Base-by-base conservation (phyloP, 331 rosid genomes). In the Pyrus hybrid region DNA sequence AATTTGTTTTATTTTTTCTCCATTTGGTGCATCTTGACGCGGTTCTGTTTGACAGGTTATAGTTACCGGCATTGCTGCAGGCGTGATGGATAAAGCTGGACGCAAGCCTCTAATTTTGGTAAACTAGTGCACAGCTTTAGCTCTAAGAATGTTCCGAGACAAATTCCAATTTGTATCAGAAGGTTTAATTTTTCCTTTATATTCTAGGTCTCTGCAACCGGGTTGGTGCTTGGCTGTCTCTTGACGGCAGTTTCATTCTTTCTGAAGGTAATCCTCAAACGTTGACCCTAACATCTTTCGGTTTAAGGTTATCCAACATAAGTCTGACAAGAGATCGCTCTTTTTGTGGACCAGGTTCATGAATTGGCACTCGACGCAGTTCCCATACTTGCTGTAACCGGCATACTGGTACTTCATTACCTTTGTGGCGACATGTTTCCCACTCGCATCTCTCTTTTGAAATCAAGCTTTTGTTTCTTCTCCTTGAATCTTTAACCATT, bases 91-190 rank as follows among this genome's bases (percentile, higher is more conserved):
- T 80, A 86, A 26, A 79, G 84, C 84, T 13, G 97, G 96, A 80
- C 86, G 96, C 80, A 94, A 90, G 89, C 99, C 97, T 68, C 84
- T 94, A 22, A 76, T 90, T 74, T 70, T 94, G 91, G 99, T 90
- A 87, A 68, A 69, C 62, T 66, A 62, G 14, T 72, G 37, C 32
- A 16, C 25, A 80, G 65, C 47, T 18, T 65, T 64, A 57, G 30
- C 58, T 63, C 74, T 72, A 63, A 62, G 57, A 68, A 74, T 56
- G 72, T 75, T 22, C 30, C 63, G 66, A 28, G 37, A 33, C 25
- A 64, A 35, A 18, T 53, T 63, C 11, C 58, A 16, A 53, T 18
- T 22, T 33, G 47, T 63, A 64, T 45, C 78, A 45, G 49, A 71
- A 73, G 63, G 26, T 61, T 62, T 67, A 58, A 79, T 64, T 63